Conservation (phyloP, 441 rosid species). For the Manihot esculenta region DNA sequence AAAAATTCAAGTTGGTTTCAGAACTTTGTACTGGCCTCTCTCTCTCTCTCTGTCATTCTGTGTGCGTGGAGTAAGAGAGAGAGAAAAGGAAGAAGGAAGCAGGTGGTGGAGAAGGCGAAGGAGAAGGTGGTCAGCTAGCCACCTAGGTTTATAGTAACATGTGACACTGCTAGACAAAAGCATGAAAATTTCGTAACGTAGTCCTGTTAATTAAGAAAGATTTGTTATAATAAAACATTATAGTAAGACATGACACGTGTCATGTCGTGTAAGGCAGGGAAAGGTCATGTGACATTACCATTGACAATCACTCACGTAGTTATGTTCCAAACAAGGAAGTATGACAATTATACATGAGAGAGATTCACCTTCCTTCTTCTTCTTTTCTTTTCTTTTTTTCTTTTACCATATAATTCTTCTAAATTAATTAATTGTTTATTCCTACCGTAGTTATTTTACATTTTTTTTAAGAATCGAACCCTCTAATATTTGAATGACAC, state of each 20-base stretch:
- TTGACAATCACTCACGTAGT: slow-evolving; percentile 29
- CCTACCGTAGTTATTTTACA: too few relatives aligned
- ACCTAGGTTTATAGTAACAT: slow-evolving; percentile 24
- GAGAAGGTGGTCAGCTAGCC: slow-evolving; percentile 2
- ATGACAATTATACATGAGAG: slow-evolving; percentile 28
- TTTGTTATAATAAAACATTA: slow-evolving; percentile 6
- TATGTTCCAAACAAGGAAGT: slow-evolving; percentile 34
- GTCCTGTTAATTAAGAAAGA: slow-evolving; percentile 6
- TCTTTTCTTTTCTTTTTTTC: slow-evolving; percentile 6
- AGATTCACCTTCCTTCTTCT: too few relatives aligned
- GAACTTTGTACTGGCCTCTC: slow-evolving; percentile 1
- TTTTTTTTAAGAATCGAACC: too few relatives aligned
- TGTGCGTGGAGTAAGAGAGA: too few relatives aligned
- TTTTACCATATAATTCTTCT: slow-evolving; percentile 17
- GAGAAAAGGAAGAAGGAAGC: background rate
- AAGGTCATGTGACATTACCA: slow-evolving; percentile 41
- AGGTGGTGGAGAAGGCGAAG: too few relatives aligned
- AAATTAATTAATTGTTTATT: too few relatives aligned
- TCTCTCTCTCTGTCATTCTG: too few relatives aligned
- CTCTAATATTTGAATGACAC: too few relatives aligned
- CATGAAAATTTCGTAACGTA: slow-evolving; percentile 24
- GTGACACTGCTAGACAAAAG: slow-evolving; percentile 37
- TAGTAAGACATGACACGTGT: slow-evolving; percentile 40
- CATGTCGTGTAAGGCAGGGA: slow-evolving; percentile 38
- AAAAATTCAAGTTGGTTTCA: slow-evolving; percentile 14